These are phyloP conservation scores for Calonectria montana DNA, from an alignment of 2,329 filamentous ascomycete species.

Conservation along the genomic window DNA sequence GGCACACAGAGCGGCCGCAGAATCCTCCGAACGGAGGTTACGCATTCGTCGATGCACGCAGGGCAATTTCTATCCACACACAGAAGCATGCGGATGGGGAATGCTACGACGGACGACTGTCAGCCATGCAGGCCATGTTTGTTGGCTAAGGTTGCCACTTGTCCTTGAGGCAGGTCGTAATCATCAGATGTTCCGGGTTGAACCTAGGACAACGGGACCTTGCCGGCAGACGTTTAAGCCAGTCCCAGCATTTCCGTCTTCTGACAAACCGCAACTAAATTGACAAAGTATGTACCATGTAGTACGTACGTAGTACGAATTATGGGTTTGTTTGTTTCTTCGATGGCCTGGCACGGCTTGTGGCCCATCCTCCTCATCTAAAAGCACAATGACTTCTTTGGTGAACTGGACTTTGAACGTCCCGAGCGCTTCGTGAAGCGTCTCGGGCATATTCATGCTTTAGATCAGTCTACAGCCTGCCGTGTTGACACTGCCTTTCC, in stretches of 20 bases:
- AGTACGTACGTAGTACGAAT: neutral
- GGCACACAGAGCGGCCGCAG: slow-evolving; percentile 3
- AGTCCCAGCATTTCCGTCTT: neutral
- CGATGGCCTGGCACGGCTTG: slow-evolving; percentile 54
- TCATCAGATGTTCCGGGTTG: slow-evolving; percentile 17
- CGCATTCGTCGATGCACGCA: neutral
- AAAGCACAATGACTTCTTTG: slow-evolving; percentile 68
- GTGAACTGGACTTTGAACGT: slow-evolving; percentile 60
- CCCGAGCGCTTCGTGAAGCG: slow-evolving; percentile 70
- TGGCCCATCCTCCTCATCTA: slow-evolving; percentile 71
- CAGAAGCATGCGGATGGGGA: neutral
- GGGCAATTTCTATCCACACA: neutral
- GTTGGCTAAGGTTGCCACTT: slow-evolving; percentile 13
- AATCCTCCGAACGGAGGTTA: slow-evolving; percentile 14
- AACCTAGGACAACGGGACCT: neutral
- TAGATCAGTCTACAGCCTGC: slow-evolving; percentile 69
- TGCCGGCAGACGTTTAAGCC: slow-evolving; percentile 1
- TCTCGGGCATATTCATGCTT: slow-evolving; percentile 66
- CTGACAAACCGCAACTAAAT: slow-evolving; percentile 4
- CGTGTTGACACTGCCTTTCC: slow-evolving; percentile 66
- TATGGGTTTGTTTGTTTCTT: neutral
- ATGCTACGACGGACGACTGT: neutral
- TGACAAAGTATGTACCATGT: neutral
- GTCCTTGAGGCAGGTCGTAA: slow-evolving; percentile 5
- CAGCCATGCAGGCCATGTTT: slow-evolving; percentile 4